These are phyloP conservation scores for Paramecium octaurelia DNA, from an alignment of 73 alveolate genomes.

Conservation along the genomic window DNA sequence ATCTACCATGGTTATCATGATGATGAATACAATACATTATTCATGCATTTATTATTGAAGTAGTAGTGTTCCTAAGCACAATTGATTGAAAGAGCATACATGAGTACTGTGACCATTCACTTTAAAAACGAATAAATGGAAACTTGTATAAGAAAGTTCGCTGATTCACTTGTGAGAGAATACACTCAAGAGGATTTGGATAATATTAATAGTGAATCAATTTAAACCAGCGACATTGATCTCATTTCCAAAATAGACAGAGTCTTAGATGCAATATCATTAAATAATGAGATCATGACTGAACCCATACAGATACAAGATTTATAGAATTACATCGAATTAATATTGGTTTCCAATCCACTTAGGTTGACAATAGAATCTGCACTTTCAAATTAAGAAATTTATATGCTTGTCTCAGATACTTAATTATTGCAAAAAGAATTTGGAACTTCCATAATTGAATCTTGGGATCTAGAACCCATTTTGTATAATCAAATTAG, in stretches of 20 bases:
- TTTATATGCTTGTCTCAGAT: slow-evolving; percentile 18
- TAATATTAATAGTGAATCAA: not conserved
- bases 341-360: not conserved
- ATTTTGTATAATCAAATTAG: not conserved
- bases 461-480: not conserved
- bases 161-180: not conserved
- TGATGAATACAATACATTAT: not conserved
- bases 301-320: not conserved
- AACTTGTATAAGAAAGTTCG: not conserved
- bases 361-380: not conserved
- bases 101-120: not conserved
- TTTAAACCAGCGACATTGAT: not conserved
- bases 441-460: not conserved
- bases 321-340: not conserved
- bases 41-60: not conserved
- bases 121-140: slow-evolving; percentile 1
- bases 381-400: not conserved
- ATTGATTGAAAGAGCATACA: not conserved
- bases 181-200: not conserved
- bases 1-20: slow-evolving; percentile 36
- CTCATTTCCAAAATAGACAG: not conserved
- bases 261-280: not conserved
- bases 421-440: not conserved
- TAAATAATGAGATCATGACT: not conserved
- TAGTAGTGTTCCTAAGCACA: not conserved